A percentile compares a stretch with the other conserved stretches of the same genome.
phyloP scores from a whole-genome alignment of 768 basidiomycete species.

The Panaeolus papilionaceus region DNA sequence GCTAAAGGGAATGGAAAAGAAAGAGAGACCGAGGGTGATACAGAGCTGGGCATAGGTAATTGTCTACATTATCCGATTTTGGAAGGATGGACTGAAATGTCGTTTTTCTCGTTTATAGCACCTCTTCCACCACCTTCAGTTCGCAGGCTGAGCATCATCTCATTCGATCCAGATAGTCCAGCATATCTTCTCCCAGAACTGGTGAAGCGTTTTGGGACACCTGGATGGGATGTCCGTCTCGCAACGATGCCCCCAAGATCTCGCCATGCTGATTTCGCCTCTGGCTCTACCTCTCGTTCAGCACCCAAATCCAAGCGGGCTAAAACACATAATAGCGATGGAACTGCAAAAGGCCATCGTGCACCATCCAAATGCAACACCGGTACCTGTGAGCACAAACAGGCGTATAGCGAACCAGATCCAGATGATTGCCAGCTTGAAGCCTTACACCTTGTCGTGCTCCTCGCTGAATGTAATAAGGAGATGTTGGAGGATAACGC shows the following conservation, averaged over 20 bases:
- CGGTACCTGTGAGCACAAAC: too few species aligned
- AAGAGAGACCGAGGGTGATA: not conserved
- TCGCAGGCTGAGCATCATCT: slow-evolving; percentile 61
- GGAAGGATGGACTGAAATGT: not conserved
- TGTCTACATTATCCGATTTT: not conserved
- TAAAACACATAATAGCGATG: not conserved
- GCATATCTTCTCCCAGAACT: slow-evolving; percentile 53
- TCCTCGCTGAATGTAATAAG: slow-evolving; percentile 54
- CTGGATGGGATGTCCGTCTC: not conserved
- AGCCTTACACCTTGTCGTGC: slow-evolving; percentile 65
- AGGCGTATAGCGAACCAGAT: not conserved
- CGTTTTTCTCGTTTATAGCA: not conserved
- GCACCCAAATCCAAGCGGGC: not conserved
- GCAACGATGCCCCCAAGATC: not conserved
- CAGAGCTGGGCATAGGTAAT: not conserved
- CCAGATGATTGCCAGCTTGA: slow-evolving; percentile 43
- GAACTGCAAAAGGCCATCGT: not conserved
- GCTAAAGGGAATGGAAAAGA: not conserved
- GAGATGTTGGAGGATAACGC: slow-evolving; percentile 48
- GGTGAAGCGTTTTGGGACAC: slow-evolving; percentile 45
- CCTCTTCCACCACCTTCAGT: slow-evolving; percentile 32
- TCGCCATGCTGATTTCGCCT: not conserved
- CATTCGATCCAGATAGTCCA: slow-evolving; percentile 56
- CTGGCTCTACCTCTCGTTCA: not conserved
- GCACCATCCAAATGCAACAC: not conserved